Conservation (phyloP, 2,329 filamentous ascomycete genomes). For the Sporothrix globosa region DNA sequence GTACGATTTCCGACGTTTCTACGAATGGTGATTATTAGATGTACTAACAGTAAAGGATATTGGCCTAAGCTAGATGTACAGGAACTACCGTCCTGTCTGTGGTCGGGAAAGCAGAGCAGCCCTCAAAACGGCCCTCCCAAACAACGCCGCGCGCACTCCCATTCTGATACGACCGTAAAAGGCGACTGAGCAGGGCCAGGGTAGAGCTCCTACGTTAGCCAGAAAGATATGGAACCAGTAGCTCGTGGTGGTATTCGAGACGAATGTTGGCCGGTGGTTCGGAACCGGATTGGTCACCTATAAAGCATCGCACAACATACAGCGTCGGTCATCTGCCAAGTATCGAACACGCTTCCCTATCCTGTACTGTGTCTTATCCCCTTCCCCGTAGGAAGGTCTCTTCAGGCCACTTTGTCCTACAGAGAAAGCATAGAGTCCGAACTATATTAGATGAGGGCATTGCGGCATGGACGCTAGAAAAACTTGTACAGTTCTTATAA, state of each 20-base stretch:
- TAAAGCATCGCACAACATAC: not conserved
- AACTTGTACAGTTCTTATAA: too few relatives aligned
- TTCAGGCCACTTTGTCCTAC: conserved; percentile 13
- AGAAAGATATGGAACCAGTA: not conserved
- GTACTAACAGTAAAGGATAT: too few relatives aligned
- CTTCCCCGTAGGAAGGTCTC: not conserved
- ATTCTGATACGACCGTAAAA: not conserved
- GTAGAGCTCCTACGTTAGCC: not conserved
- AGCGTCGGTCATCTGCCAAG: conserved; percentile 9
- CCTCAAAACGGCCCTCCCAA: not conserved
- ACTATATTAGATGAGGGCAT: not conserved
- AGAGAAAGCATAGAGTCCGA: not conserved
- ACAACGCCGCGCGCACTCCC: not conserved
- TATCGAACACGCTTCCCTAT: not conserved
- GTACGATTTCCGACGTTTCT: not conserved
- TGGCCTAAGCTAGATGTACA: not conserved
- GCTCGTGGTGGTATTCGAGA: not conserved
- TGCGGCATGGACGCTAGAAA: too few relatives aligned
- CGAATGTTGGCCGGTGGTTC: not conserved
- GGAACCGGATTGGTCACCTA: not conserved
- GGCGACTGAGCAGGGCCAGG: not conserved
- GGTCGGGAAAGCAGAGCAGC: too few relatives aligned
- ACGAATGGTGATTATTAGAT: not conserved
- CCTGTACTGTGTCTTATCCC: too few relatives aligned
- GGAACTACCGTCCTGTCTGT: not conserved